Evolutionary conservation across 345 rosid genomes (phyloP).

Genomic region (Sonneratia caseolaris): DNA sequence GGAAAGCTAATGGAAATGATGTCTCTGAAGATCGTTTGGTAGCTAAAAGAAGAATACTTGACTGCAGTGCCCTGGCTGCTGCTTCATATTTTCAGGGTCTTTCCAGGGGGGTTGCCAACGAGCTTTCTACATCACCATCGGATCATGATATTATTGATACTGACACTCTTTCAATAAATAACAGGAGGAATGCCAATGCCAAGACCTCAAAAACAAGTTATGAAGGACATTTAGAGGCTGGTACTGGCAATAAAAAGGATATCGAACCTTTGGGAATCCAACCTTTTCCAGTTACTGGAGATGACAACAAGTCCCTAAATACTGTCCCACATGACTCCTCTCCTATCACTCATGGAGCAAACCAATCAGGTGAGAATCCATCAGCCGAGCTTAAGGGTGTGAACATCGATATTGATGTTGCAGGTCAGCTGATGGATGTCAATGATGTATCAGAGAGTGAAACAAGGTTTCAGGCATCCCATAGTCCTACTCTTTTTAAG

Average conservation of each 20-base stretch:
- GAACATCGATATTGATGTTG: conserved; percentile 20
- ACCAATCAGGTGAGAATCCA: conserved; percentile 23
- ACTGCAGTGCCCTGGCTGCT: conserved; percentile 70
- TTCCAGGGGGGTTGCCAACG: conserved; percentile 30
- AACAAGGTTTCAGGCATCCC: conserved; percentile 19
- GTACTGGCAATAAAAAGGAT: conserved; percentile 19
- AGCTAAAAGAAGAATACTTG: conserved; percentile 67
- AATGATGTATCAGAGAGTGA: conserved; percentile 22
- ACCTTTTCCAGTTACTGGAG: conserved; percentile 12
- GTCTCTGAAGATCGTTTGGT: conserved; percentile 31
- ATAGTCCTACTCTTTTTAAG: conserved; percentile 22
- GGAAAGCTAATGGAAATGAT: conserved; percentile 43
- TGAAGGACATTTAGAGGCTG: conserved; percentile 22
- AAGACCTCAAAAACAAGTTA: conserved; percentile 4
- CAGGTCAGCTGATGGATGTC: conserved; percentile 16
- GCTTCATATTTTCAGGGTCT: conserved; percentile 46
- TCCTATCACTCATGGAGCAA: conserved; percentile 9
- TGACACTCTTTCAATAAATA: conserved; percentile 29
- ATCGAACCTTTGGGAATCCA: conserved; percentile 16
- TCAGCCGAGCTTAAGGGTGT: conserved; percentile 20
- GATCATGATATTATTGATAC: conserved; percentile 33
- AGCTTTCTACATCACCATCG: conserved; percentile 27
- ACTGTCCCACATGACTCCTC: conserved; percentile 12
- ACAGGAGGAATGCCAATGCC: conserved; percentile 22
- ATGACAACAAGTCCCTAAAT: conserved; percentile 14